Conservation (phyloP, 345 rosid genomes). For the Euphorbia lathyris region DNA sequence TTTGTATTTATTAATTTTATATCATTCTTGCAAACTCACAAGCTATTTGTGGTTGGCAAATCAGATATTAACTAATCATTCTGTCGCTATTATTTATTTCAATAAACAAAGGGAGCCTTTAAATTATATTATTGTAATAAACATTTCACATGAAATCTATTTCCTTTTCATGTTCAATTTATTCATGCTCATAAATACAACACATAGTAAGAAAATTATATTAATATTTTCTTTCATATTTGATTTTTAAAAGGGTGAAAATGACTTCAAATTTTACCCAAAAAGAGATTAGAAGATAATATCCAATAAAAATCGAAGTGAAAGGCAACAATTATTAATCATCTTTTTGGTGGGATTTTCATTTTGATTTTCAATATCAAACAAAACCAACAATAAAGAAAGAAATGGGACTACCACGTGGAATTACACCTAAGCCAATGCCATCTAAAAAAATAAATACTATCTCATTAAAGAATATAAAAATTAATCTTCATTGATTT, state of each 20-base stretch:
- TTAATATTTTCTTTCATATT: too few species aligned
- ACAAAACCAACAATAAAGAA: constrained; percentile 3
- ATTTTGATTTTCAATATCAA: constrained; percentile 2
- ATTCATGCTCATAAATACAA: not conserved
- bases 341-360: not conserved
- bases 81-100: not conserved
- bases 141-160: constrained; percentile 10
- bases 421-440: constrained; percentile 3
- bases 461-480: too few species aligned
- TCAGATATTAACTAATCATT: not conserved
- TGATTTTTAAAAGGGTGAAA: not conserved
- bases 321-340: constrained; percentile 3
- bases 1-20: too few species aligned
- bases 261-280: not conserved
- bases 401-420: constrained; percentile 22
- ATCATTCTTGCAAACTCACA: not conserved
- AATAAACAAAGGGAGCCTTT: not conserved
- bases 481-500: not conserved
- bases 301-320: not conserved
- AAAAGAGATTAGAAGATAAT: not conserved
- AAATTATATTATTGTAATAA: not conserved
- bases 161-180: not conserved
- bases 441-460: not conserved
- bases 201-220: not conserved
- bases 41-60: not conserved